Evolutionary conservation across 345 rosid genomes (phyloP).

Genomic region (Eucalyptus caleyi): DNA sequence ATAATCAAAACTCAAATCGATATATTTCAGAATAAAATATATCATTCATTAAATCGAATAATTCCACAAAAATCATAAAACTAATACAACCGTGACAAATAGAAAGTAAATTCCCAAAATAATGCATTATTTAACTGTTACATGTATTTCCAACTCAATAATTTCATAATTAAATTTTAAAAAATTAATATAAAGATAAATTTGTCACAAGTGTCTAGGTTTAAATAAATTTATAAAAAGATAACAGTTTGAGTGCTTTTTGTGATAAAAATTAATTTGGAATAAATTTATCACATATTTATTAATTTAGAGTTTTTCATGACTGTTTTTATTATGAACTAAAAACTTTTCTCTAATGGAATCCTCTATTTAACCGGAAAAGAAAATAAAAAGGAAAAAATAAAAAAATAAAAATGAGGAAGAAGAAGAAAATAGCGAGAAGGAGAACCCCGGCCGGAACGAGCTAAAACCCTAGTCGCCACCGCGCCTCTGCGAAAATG

Average conservation of each 20-base stretch:
- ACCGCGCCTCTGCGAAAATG: neutral
- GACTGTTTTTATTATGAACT: too few species aligned
- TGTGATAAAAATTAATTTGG: rapidly evolving
- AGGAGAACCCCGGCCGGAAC: neutral
- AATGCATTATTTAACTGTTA: rapidly evolving
- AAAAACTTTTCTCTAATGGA: neutral
- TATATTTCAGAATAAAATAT: too few species aligned
- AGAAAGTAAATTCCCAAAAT: too few species aligned
- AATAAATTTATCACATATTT: too few species aligned
- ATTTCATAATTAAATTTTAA: rapidly evolving
- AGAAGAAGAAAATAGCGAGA: neutral
- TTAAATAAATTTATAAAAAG: rapidly evolving
- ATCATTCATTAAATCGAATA: rapidly evolving
- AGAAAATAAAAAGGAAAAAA: neutral
- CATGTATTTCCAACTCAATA: rapidly evolving
- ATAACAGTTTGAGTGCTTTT: rapidly evolving
- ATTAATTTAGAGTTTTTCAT: rapidly evolving
- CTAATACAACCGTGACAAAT: too few species aligned
- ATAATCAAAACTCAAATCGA: rapidly evolving
- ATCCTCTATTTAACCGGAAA: neutral
- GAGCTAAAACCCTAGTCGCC: neutral
- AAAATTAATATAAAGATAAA: rapidly evolving
- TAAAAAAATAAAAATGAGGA: too few species aligned
- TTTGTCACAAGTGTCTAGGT: rapidly evolving
- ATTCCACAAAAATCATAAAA: too few species aligned